Conservation (phyloP, 139 green algal species). For the Chlamydomonas eustigma region DNA sequence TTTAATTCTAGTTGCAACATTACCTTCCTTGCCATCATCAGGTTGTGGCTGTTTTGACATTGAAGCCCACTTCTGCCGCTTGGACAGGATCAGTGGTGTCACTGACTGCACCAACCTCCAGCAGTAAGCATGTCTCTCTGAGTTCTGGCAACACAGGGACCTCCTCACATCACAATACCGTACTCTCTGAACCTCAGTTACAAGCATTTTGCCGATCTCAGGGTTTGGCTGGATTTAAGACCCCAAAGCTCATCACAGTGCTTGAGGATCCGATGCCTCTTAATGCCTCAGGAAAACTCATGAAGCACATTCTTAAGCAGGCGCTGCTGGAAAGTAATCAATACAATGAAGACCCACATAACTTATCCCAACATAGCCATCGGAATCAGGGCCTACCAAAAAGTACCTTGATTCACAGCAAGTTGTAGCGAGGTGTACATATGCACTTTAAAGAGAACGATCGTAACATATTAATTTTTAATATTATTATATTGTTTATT, state of each 20-base stretch:
- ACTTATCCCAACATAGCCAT: too few species aligned
- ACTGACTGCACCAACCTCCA: background rate
- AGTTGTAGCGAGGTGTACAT: too few species aligned
- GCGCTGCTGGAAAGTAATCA: conserved; percentile 14
- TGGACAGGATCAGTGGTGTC: background rate
- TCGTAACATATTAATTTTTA: too few species aligned
- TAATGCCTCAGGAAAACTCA: conserved; percentile 67
- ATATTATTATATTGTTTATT: too few species aligned
- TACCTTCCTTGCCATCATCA: background rate
- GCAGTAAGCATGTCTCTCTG: background rate
- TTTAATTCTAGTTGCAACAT: background rate
- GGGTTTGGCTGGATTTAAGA: conserved; percentile 63
- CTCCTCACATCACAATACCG: too few species aligned
- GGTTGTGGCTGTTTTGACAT: background rate
- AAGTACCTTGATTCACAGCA: too few species aligned
- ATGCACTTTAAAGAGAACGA: too few species aligned
- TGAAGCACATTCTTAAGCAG: conserved; percentile 50
- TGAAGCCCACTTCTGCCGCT: background rate
- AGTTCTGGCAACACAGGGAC: background rate
- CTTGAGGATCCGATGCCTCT: conserved; percentile 33
- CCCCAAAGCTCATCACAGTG: conserved; percentile 42
- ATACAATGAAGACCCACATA: too few species aligned
- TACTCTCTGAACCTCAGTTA: conserved; percentile 22
- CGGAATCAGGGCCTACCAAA: too few species aligned
- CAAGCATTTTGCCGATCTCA: conserved; percentile 41